phyloP scores from a whole-genome alignment of 306 rosid species.

The Corylus americana region DNA sequence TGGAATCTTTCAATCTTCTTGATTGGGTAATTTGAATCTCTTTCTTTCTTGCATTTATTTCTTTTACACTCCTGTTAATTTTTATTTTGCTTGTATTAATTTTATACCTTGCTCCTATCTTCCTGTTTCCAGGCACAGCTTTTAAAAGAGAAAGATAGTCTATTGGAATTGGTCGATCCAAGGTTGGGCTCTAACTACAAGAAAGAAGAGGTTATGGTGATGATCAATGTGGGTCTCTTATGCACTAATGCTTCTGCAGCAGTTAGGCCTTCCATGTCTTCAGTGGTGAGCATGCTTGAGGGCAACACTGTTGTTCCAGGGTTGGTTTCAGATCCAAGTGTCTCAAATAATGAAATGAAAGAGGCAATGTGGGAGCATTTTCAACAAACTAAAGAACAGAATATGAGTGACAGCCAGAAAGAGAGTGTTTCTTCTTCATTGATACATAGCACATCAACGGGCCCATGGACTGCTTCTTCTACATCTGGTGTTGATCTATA shows the following conservation, averaged over 20 bases:
- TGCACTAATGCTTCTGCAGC: conserved; percentile 39
- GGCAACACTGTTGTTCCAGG: conserved; percentile 31
- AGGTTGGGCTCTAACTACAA: conserved; percentile 33
- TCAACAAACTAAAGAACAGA: conserved; percentile 1
- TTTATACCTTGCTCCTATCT: neutral
- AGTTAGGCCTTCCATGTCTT: conserved; percentile 45
- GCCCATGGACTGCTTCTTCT: conserved; percentile 22
- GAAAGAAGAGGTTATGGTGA: conserved; percentile 26
- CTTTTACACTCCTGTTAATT: neutral
- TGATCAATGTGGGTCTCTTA: conserved; percentile 39
- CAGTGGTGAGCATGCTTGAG: conserved; percentile 52
- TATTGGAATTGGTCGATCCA: conserved; percentile 45
- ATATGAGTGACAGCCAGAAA: neutral
- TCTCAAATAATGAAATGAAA: conserved; percentile 18
- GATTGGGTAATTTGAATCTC: conserved; percentile 36
- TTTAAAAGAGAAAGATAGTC: conserved; percentile 25
- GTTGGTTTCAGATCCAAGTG: conserved; percentile 2
- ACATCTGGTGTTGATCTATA: conserved; percentile 34
- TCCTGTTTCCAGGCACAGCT: conserved; percentile 29
- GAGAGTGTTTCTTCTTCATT: neutral
- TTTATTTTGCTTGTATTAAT: neutral
- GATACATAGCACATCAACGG: neutral
- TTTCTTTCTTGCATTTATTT: neutral
- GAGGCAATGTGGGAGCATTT: conserved; percentile 27
- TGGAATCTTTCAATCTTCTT: conserved; percentile 21